Evolutionary conservation across 345 rosid genomes (phyloP).

Genomic region (Barbarea vulgaris): DNA sequence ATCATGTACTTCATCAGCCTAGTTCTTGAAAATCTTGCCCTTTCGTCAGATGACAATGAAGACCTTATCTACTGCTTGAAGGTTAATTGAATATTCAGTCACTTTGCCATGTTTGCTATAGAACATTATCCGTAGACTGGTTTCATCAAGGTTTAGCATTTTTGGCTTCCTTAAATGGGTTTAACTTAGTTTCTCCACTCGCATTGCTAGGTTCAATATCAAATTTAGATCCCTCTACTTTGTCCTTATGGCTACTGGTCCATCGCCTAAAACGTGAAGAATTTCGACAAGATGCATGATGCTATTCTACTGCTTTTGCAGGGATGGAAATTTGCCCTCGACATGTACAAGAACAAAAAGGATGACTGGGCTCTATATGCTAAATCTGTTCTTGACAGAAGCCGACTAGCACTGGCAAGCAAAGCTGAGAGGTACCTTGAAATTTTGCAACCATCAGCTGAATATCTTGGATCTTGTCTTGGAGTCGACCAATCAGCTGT

Average conservation of each 20-base stretch:
- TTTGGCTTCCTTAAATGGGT: background rate
- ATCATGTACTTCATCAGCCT: constrained; percentile 73
- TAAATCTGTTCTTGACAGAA: constrained; percentile 94
- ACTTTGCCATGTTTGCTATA: background rate
- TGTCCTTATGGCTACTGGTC: constrained; percentile 1
- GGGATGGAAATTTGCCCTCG: constrained; percentile 85
- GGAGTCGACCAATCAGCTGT: constrained; percentile 88
- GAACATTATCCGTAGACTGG: constrained; percentile 15
- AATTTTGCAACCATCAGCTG: constrained; percentile 93
- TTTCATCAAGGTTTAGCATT: constrained; percentile 10
- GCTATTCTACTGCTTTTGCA: constrained; percentile 42
- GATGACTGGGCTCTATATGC: constrained; percentile 89
- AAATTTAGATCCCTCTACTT: background rate
- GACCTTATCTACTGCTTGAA: constrained; percentile 90
- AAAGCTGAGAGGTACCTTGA: constrained; percentile 87
- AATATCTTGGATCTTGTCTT: constrained; percentile 89
- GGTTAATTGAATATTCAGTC: constrained; percentile 56
- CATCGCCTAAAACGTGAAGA: constrained; percentile 16
- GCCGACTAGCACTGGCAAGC: constrained; percentile 82
- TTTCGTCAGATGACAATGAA: constrained; percentile 90
- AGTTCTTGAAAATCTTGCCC: constrained; percentile 91
- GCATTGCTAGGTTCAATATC: background rate
- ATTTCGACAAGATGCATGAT: constrained; percentile 18
- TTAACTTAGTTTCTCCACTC: background rate
- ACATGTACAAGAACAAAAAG: constrained; percentile 58